Percentiles rank a stretch among this genome's conserved stretches.
Evolutionary conservation across 306 rosid species (phyloP).

Genomic region (Casuarina glauca): DNA sequence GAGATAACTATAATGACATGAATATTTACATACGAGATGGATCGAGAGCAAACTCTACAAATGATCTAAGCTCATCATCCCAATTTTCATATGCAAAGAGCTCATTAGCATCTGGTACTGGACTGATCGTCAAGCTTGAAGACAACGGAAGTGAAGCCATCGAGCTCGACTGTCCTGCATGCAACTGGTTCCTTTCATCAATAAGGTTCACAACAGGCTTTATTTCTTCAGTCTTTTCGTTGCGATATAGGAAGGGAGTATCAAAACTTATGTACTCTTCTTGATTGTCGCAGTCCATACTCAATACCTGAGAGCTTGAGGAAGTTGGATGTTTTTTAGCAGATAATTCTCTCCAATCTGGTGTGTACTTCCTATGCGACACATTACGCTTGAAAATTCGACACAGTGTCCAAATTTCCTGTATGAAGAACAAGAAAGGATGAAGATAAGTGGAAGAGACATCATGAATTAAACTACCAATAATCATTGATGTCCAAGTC

Average conservation of each 20-base stretch:
- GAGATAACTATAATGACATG: conserved; percentile 7
- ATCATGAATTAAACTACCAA: too few relatives aligned
- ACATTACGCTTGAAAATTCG: conserved; percentile 72
- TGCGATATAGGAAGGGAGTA: conserved; percentile 7
- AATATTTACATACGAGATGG: conserved; percentile 26
- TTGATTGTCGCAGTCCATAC: conserved; percentile 34
- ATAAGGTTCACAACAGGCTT: conserved; percentile 30
- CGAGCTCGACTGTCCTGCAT: conserved; percentile 31
- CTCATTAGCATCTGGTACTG: conserved; percentile 24
- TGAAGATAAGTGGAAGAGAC: background rate
- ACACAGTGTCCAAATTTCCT: conserved; percentile 98
- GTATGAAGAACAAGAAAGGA: background rate
- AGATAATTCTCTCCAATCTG: conserved; percentile 47
- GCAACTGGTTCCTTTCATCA: conserved; percentile 28
- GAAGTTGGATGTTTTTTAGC: conserved; percentile 35
- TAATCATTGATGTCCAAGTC: too few relatives aligned
- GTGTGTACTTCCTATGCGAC: conserved; percentile 48
- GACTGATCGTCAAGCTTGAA: conserved; percentile 44
- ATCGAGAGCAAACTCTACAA: conserved; percentile 59
- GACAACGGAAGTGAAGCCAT: conserved; percentile 31
- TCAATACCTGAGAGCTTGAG: conserved; percentile 26
- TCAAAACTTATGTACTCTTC: conserved; percentile 57
- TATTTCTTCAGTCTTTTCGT: conserved; percentile 28
- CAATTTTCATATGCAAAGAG: conserved; percentile 44
- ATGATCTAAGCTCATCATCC: conserved; percentile 90